Evolutionary conservation across 164 flowering plant species (phyloP), one percentile per base, ranked within the genome.

Genomic region (Berberis vulgaris): DNA sequence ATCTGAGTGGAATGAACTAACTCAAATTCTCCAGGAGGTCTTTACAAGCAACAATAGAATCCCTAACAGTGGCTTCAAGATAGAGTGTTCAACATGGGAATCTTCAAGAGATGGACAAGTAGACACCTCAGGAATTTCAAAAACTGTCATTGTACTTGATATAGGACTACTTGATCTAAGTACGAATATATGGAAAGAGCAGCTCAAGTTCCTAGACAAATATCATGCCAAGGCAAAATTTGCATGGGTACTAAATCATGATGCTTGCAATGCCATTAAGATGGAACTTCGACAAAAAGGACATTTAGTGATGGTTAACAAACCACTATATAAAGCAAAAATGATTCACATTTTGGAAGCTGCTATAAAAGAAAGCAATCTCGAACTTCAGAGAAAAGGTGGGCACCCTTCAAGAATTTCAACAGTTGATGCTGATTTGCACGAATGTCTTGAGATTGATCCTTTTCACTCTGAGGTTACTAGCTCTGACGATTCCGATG

Each of bases 171-270:
- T 93, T 54, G 88, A 88, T 76, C 75, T 84, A 71, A 85, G 86
- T 76, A 84, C 94, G 13, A 81, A 79, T 59, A 83, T 86, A 71
- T 93, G 98, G 97, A 90, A 79, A 76, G 92, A 85, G 67, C 98
- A 93, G 75, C 79, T 93, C 4, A 83, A 80, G 62, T 88, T 81
- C 71, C 85, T 93, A 2, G 82, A 83, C 65, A 78, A 62, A 57
- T 93, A 85, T 75, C 61, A 63, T 38, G 77, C 76, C 39, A 78
- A 78, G 68, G 88, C 78, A 26, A 84, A 80, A 68, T 93, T 90
- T 71, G 96, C 88, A 26, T 93, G 98, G 98, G 70, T 87, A 69
- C 74, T 94, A 45, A 87, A 82, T 76, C 97, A 94, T 71, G 92
- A 94, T 57, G 87, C 93, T 42, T 74, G 87, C 54, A 84, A 76